Base-by-base conservation (phyloP, 2,329 filamentous ascomycete species). In the Venturiaceae sp. region DNA sequence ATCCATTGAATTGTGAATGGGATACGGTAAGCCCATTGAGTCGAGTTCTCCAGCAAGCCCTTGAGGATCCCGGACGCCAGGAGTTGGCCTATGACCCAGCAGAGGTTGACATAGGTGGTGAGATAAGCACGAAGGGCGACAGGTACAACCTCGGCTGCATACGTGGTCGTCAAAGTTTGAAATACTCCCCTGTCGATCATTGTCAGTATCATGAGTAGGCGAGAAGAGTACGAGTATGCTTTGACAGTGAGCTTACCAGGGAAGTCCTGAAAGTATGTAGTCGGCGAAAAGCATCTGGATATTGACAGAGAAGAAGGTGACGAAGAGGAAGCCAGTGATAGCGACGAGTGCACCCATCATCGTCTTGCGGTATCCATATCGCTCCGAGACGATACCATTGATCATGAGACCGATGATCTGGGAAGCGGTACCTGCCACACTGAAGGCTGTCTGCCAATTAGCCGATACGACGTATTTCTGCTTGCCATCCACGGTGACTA, bases 1-100 rank as follows among this genome's bases (percentile, higher is more conserved):
- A 90, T 87, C 86, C 87, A 90, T 73, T 90, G 87, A 44, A 90
- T 73, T 1, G 81, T 85, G 63, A 86, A 89, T 0, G 69, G 69
- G 33, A 87, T 86, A 50, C 84, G 78, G 69, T 85, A 87, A 0
- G 83, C 81, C 83, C 83, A 87, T 69, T 88, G 77, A 64, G 88
- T 85, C 5, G 80, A 69, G 46, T 85, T 80, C 66, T 79, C 72
- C 36, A 88, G 73, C 77, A 89, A 86, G 62, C 80, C 77, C 68
- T 83, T 83, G 65, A 90, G 85, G 60, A 88, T 86, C n/a, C 84
- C 86, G 56, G 87, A 85, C 44, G 83, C 86, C 58, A 90, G 85
- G 59, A 86, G 76, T 70, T 90, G 86, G 19, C 87, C 87, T n/a
- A 89, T 74, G 33, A 84, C 86, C 85, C 86, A 90, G 77, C 86